phyloP scores from a whole-genome alignment of 345 rosid genomes.

The Euphorbia tirucalli region DNA sequence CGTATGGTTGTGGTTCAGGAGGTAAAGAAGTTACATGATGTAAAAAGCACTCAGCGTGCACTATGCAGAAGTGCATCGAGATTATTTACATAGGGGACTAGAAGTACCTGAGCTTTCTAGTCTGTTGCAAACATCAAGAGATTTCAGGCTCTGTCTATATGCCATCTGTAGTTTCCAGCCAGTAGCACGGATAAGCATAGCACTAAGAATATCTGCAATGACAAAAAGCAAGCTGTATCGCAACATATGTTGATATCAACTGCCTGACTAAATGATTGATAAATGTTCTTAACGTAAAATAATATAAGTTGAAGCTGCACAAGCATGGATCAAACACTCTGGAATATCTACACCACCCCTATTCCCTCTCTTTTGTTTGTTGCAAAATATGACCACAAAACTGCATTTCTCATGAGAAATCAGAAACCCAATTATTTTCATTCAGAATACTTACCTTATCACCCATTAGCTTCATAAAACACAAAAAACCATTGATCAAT shows the following conservation, averaged over 20 bases:
- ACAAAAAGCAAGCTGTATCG: constrained; percentile 83
- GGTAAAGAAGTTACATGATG: background rate
- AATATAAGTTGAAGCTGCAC: background rate
- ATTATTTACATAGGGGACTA: background rate
- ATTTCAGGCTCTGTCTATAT: constrained; percentile 47
- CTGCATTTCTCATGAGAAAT: background rate
- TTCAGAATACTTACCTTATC: background rate
- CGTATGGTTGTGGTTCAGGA: background rate
- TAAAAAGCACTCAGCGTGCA: background rate
- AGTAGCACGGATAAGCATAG: constrained; percentile 69
- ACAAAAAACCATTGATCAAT: background rate
- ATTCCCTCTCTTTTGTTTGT: background rate
- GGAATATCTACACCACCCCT: background rate
- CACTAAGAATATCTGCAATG: constrained; percentile 76
- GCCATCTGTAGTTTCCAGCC: constrained; percentile 60
- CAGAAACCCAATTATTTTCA: background rate
- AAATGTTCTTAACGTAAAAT: background rate
- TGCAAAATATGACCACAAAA: background rate
- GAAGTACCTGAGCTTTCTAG: constrained; percentile 50
- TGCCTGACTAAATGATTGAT: constrained; percentile 2
- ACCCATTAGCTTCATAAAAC: background rate
- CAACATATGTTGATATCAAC: constrained; percentile 41
- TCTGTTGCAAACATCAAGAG: constrained; percentile 40
- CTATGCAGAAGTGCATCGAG: background rate
- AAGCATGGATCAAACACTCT: background rate